These are phyloP conservation scores for Ogataea glucozyma DNA, from an alignment of 805 yeast genomes.

Conservation along the genomic window DNA sequence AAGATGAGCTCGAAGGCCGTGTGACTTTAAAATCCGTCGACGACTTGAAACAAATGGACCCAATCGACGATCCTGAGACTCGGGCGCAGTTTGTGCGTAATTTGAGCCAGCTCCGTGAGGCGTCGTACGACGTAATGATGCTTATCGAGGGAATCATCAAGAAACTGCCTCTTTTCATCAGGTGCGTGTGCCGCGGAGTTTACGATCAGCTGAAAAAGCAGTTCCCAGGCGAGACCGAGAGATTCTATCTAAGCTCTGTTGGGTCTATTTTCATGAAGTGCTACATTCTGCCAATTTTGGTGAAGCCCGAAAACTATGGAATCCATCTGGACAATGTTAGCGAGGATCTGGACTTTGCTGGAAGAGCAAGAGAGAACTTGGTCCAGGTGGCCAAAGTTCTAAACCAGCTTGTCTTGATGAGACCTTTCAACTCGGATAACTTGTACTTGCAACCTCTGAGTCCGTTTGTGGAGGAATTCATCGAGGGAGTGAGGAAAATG, in stretches of 20 bases:
- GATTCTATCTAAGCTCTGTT: slow-evolving; percentile 61
- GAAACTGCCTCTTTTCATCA: slow-evolving; percentile 55
- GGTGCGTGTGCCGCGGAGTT: slow-evolving; percentile 52
- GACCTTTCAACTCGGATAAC: slow-evolving; percentile 60
- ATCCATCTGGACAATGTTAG: slow-evolving; percentile 33
- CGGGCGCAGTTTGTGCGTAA: slow-evolving; percentile 69
- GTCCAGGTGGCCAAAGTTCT: slow-evolving; percentile 57
- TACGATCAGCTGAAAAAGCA: slow-evolving; percentile 32
- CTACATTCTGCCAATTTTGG: slow-evolving; percentile 49
- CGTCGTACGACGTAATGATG: slow-evolving; percentile 59
- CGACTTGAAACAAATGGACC: slow-evolving; percentile 46
- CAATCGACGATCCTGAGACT: slow-evolving; percentile 80
- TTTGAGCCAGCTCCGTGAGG: slow-evolving; percentile 72
- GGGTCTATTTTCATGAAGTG: slow-evolving; percentile 64
- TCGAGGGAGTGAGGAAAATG: slow-evolving; percentile 46
- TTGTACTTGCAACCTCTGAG: slow-evolving; percentile 78
- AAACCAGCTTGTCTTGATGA: slow-evolving; percentile 66
- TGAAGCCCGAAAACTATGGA: slow-evolving; percentile 59
- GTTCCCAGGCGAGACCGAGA: slow-evolving; percentile 61
- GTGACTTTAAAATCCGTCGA: slow-evolving; percentile 27
- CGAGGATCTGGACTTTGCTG: slow-evolving; percentile 28
- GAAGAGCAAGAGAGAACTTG: slow-evolving; percentile 49
- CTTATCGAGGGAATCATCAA: slow-evolving; percentile 44
- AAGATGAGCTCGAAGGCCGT: slow-evolving; percentile 33
- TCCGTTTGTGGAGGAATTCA: slow-evolving; percentile 60